Evolutionary conservation across 208 protist species (phyloP), one percentile per base, ranked within the genome.

Genomic region (Wallacemonas sp.): DNA sequence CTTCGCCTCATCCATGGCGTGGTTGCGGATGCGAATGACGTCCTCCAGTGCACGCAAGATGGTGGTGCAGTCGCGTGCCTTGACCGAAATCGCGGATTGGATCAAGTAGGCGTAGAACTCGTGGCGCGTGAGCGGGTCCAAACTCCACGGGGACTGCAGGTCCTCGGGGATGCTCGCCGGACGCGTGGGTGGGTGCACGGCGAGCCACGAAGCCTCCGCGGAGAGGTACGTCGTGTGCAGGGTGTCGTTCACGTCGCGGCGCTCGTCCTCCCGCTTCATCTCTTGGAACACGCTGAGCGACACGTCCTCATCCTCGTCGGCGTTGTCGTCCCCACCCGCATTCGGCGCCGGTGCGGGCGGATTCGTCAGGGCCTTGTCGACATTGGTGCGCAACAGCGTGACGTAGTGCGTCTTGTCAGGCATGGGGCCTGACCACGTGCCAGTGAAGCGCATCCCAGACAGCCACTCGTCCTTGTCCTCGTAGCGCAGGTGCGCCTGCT

Each of bases 81-180:
- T 93, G 26, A 69, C 61, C 36, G 85, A 58, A 47, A 96, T 94
- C 39, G 81, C 70, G n/a, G 63, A 70, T 24, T 78, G 80, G 43
- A 96, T 93, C 27, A 96, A 83, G 67, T 85, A 93, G 54, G 86
- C 86, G 61, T 90, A 96, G 68, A 92, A 96, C 61, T 85, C 75
- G 70, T 94, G 87, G 34, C 90, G 81, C 32, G 80, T 70, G 0
- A 72, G 66, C 17, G 88, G 87, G 16, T 83, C 70, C 34, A 96
- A 68, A 65, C 88, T 94, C 88, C 90, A 96, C n/a, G 91, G 74
- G 2, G 87, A 94, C 19, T 86, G 78, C 29, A 96, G 61, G 61
- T 85, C 83, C 16, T 81, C 77, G 19, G 90, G 90, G 12, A 96
- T 76, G 52, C 57, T 60, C 11, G 74, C 67, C 5, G 87, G 90